Base-by-base conservation (phyloP, 2,329 filamentous ascomycete genomes). In the Massarina eburnea region DNA sequence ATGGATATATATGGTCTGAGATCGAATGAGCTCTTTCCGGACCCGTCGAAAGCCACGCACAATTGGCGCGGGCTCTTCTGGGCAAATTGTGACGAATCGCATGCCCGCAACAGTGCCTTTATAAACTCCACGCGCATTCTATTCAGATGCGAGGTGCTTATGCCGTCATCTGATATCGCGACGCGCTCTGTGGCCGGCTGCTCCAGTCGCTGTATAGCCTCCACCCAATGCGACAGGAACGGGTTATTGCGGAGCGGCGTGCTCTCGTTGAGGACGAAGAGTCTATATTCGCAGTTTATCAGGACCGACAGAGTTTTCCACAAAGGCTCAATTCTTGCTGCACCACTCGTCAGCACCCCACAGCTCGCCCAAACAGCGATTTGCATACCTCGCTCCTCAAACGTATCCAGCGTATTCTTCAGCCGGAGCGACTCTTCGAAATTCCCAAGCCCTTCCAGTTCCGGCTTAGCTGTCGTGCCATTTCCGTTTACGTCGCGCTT, bases 171-270 rank as follows among this genome's bases (percentile, higher is more conserved):
- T 9, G 38, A 38, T 26, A 8, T 35, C 12, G 18, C 15, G 12
- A 32, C 37, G 12, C 9, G 17, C 22, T 21, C 17, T 14, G 27
- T 24, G 8, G 37, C 29, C 14, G 32, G 35, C n/a, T 22, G 32
- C 1, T 54, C 48, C 3, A 61, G 49, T 4, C 55, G 44, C 43
- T 61, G 55, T 4, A 70, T 43, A 1, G 63, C 58, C 50, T 72
- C 67, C 32, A 73, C 63, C 71, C 71, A 73, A 39, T 73, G 68
- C 4, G 62, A 59, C 17, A 73, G 56, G 47, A 70, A 72, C 1
- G 71, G 70, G 32, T 73, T 72, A 35, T 61, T 46, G 22, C 58
- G 51, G 6, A 72, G 53, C 14, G 61, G 55, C 2, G 58, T 68
- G 3, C 43, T 38, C 26, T 59, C 49, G 32, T 68, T 64, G 48